These are phyloP conservation scores for Podila minutissima DNA, from an alignment of 192 early-diverging fungal genomes.

Conservation along the genomic window DNA sequence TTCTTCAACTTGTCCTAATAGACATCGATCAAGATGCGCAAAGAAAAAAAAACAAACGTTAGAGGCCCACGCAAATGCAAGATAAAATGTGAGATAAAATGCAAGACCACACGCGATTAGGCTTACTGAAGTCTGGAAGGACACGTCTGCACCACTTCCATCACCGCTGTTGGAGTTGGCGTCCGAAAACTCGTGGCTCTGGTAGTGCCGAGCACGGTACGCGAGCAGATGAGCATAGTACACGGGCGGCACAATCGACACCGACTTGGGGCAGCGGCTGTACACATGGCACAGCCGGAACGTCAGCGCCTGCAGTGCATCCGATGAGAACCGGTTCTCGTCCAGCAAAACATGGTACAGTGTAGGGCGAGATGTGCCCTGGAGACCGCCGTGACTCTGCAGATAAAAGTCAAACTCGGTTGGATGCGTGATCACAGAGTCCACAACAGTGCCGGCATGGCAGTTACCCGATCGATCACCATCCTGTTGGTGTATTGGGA, in stretches of 20 bases:
- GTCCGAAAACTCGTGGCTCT: conserved; percentile 23
- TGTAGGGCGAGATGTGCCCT: conserved; percentile 90
- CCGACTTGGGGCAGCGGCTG: conserved; percentile 83
- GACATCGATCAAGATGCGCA: not conserved
- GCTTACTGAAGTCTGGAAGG: conserved; percentile 22
- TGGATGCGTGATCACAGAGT: conserved; percentile 75
- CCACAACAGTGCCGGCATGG: conserved; percentile 82
- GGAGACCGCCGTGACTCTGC: conserved; percentile 87
- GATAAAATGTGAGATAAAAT: not conserved
- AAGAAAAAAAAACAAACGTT: not conserved
- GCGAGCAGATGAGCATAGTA: conserved; percentile 56
- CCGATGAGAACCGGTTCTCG: conserved; percentile 77
- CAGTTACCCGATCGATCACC: conserved; percentile 80
- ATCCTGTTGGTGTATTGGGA: conserved; percentile 65
- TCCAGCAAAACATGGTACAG: conserved; percentile 90
- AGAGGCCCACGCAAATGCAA: not conserved
- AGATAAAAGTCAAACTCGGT: conserved; percentile 84
- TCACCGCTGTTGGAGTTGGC: conserved; percentile 14
- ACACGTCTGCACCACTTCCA: not conserved
- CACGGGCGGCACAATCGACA: conserved; percentile 68
- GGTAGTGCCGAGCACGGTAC: conserved; percentile 51
- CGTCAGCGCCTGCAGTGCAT: conserved; percentile 81
- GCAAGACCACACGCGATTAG: not conserved
- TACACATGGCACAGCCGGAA: conserved; percentile 90
- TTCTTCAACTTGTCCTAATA: conserved; percentile 16